These are phyloP conservation scores for Saraca asoca DNA, from an alignment of 331 rosid genomes.

Conservation along the genomic window DNA sequence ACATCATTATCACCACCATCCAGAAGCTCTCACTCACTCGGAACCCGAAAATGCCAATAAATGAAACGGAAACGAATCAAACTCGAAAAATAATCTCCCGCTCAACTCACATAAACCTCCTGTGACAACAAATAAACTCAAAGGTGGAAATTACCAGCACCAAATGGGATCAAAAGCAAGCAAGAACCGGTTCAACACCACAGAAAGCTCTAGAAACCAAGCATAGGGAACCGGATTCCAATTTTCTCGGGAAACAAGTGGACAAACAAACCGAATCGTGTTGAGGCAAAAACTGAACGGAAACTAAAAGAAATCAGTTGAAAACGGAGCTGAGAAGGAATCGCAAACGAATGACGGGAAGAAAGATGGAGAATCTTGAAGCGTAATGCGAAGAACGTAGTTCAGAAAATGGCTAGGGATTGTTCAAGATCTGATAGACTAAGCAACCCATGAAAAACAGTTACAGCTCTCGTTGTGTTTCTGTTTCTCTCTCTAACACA, in stretches of 20 bases:
- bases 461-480: constrained; percentile 8
- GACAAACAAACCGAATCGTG: neutral
- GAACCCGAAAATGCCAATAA: constrained; percentile 15
- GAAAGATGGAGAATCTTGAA: constrained; percentile 30
- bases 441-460: constrained; percentile 31
- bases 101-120: neutral
- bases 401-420: constrained; percentile 38
- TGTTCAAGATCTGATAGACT: constrained; percentile 44
- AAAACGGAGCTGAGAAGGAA: neutral
- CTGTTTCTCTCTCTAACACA: neutral
- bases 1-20: constrained; percentile 23
- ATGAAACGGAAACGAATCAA: neutral
- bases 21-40: constrained; percentile 22
- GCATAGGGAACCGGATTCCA: neutral
- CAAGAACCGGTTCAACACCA: constrained; percentile 26
- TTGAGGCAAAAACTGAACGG: neutral
- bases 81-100: neutral
- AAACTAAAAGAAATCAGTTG: neutral
- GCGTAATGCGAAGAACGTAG: constrained; percentile 30
- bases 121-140: neutral
- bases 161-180: neutral
- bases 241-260: constrained; percentile 40
- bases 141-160: constrained; percentile 3
- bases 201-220: constrained; percentile 12
- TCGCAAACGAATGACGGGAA: neutral